Conservation (phyloP, 2,329 filamentous ascomycete genomes). For the Rosellinia necatrix region DNA sequence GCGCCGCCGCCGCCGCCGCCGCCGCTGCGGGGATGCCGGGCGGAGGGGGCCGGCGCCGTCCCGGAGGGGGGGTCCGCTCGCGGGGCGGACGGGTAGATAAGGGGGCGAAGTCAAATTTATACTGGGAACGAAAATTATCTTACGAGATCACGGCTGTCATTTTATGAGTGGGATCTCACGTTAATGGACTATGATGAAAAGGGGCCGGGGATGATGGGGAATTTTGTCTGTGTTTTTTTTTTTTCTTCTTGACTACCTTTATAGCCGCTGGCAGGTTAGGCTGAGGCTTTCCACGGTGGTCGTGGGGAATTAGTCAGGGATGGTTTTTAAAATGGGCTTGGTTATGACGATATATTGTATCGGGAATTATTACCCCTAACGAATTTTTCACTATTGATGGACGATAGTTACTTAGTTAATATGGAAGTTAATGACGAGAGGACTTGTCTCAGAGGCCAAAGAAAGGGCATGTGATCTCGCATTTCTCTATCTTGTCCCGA, state of each 20-base stretch:
- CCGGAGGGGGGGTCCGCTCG: neutral
- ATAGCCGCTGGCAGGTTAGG: neutral
- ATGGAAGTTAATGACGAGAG: neutral
- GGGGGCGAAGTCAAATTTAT: neutral
- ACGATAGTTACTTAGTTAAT: neutral
- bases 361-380: neutral
- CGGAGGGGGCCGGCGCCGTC: too few relatives aligned
- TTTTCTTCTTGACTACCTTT: neutral
- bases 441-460: neutral
- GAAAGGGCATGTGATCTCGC: neutral
- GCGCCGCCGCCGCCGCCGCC: too few relatives aligned
- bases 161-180: neutral
- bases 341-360: neutral
- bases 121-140: neutral
- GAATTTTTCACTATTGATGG: neutral
- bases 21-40: too few relatives aligned
- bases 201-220: too few relatives aligned
- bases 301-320: neutral
- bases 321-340: too few relatives aligned
- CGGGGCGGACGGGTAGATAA: neutral
- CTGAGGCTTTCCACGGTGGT: neutral
- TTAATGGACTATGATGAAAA: neutral
- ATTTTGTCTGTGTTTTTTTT: too few relatives aligned
- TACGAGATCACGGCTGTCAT: too few relatives aligned
- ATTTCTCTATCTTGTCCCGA: neutral